A percentile compares a stretch with the other conserved stretches of the same genome.
Evolutionary conservation across 306 rosid species (phyloP).

Genomic region (Hippophae tibetana): DNA sequence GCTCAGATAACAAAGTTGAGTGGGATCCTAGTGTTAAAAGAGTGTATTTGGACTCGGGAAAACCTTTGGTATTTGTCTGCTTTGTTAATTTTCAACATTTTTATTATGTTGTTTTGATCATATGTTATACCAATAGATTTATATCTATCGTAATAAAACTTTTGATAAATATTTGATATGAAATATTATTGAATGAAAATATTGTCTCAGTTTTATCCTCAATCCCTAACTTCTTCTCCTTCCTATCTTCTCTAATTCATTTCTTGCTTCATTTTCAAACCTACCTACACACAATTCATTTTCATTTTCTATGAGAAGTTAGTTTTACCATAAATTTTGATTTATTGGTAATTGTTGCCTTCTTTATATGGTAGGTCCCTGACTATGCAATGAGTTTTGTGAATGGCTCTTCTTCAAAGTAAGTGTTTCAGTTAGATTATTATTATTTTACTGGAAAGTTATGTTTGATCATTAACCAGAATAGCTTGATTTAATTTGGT

Average conservation of each 20-base stretch:
- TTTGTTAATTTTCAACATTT: not conserved
- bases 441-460: not conserved
- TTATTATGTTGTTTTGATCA: not conserved
- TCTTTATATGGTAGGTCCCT: slow-evolving; percentile 34
- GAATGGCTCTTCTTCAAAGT: slow-evolving; percentile 63
- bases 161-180: too few relatives aligned
- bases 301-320: too few relatives aligned
- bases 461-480: not conserved
- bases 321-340: too few relatives aligned
- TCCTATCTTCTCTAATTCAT: too few relatives aligned
- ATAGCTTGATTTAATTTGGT: not conserved
- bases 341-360: too few relatives aligned
- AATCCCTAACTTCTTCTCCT: too few relatives aligned
- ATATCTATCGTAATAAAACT: too few relatives aligned
- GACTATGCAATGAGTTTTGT: slow-evolving; percentile 71
- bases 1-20: slow-evolving; percentile 45
- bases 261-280: too few relatives aligned
- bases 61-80: slow-evolving; percentile 51
- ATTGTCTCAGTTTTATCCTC: too few relatives aligned
- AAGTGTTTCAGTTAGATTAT: slow-evolving; percentile 5
- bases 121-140: not conserved
- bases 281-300: too few relatives aligned
- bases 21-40: slow-evolving; percentile 55
- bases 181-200: too few relatives aligned
- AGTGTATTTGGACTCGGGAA: slow-evolving; percentile 52